Evolutionary conservation across 192 early-diverging fungal species (phyloP).

Genomic region (Mortierella alpina): DNA sequence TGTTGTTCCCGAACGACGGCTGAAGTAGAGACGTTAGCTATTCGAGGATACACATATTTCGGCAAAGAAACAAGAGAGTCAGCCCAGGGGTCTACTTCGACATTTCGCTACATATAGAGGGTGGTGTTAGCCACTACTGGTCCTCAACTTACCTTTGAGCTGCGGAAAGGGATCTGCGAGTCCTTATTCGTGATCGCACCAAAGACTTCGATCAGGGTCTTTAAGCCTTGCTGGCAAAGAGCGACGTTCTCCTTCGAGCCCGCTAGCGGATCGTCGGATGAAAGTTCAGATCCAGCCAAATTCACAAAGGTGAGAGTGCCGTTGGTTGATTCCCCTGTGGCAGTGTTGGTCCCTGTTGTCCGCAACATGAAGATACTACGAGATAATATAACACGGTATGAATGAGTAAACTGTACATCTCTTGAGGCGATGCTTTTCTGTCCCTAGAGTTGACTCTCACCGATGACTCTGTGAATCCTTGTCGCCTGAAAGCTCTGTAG

Average conservation of each 20-base stretch:
- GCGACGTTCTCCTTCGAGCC: not conserved
- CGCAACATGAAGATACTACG: not conserved
- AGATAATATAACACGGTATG: not conserved
- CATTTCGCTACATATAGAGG: not conserved
- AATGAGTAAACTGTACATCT: not conserved
- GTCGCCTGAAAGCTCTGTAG: not conserved
- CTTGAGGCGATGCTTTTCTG: not conserved
- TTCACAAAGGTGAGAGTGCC: not conserved
- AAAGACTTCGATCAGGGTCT: not conserved
- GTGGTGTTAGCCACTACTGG: not conserved
- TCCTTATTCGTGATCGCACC: not conserved
- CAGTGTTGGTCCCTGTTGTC: not conserved
- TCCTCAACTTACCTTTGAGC: not conserved
- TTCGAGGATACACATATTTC: not conserved
- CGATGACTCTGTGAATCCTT: not conserved
- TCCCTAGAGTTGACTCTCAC: not conserved
- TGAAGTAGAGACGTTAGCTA: slow-evolving; percentile 5
- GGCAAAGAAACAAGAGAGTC: not conserved
- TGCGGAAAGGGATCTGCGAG: not conserved
- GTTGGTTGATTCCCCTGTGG: not conserved
- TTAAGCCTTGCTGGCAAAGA: not conserved
- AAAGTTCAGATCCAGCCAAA: not conserved
- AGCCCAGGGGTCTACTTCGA: not conserved
- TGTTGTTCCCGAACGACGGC: not conserved
- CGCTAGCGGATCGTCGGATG: not conserved